phyloP scores from a whole-genome alignment of 805 yeast species.

The Lipomyces mesembrius region DNA sequence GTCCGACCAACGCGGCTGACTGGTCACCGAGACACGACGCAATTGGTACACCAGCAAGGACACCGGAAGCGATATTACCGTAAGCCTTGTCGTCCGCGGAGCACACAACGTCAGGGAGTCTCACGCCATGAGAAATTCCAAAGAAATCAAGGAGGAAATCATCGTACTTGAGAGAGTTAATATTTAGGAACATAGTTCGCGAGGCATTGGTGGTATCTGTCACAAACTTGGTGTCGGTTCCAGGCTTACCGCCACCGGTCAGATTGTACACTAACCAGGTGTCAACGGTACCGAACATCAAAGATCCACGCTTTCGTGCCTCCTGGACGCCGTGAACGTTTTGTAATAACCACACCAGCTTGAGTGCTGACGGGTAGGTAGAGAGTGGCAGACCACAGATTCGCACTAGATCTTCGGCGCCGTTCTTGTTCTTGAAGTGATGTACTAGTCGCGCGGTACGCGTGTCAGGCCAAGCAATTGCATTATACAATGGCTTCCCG shows the following conservation, averaged over 20 bases:
- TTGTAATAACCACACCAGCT: constrained; percentile 86
- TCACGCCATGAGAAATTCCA: constrained; percentile 69
- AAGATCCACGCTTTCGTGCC: constrained; percentile 73
- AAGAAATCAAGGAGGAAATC: constrained; percentile 74
- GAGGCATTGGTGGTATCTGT: constrained; percentile 93
- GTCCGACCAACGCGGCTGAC: constrained; percentile 91
- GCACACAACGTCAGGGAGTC: constrained; percentile 77
- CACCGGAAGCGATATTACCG: constrained; percentile 62
- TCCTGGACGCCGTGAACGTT: constrained; percentile 68
- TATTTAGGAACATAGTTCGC: constrained; percentile 86
- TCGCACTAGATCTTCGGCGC: constrained; percentile 61
- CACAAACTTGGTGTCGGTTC: constrained; percentile 55
- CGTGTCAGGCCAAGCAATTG: constrained; percentile 96
- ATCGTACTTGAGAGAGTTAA: constrained; percentile 76
- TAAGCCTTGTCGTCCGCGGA: constrained; percentile 66
- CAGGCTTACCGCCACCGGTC: constrained; percentile 61
- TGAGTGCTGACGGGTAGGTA: constrained; percentile 89
- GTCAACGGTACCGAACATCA: constrained; percentile 93
- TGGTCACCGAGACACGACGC: constrained; percentile 95
- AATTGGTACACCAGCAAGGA: constrained; percentile 69
- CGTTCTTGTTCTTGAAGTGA: constrained; percentile 60
- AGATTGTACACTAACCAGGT: constrained; percentile 89
- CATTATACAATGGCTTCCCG: constrained; percentile 81
- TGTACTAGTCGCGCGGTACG: constrained; percentile 76
- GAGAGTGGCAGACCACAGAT: constrained; percentile 86